Evolutionary conservation across 1,284 basidiomycete species (phyloP).

Genomic region (Vanrija humicola): DNA sequence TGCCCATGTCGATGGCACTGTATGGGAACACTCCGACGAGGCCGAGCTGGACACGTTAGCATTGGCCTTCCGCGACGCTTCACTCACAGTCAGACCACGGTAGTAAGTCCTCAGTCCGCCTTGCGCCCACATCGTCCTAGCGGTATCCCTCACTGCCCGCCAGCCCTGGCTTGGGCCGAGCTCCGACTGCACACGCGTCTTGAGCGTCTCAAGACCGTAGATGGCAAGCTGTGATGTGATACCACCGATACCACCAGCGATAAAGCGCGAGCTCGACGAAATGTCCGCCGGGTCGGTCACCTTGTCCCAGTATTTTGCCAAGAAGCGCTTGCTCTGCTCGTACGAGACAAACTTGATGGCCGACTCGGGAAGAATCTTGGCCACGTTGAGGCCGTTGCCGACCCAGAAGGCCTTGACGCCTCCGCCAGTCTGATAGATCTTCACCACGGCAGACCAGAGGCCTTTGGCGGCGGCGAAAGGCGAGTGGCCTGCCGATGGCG

Average conservation of each 20-base stretch:
- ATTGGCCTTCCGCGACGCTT: constrained; percentile 1
- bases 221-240: constrained; percentile 81
- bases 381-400: constrained; percentile 56
- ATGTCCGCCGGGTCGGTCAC: constrained; percentile 88
- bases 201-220: constrained; percentile 50
- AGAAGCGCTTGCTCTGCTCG: constrained; percentile 90
- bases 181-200: constrained; percentile 93
- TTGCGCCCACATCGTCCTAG: constrained; percentile 64
- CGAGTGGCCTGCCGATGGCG: constrained; percentile 41
- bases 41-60: constrained; percentile 60
- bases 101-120: constrained; percentile 84
- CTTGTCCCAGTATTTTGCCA: constrained; percentile 85
- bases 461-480: constrained; percentile 44
- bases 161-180: constrained; percentile 58
- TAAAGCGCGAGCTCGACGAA: constrained; percentile 84
- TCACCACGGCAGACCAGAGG: constrained; percentile 66
- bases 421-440: constrained; percentile 80
- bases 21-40: constrained; percentile 85
- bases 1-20: constrained; percentile 89
- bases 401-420: constrained; percentile 89
- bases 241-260: constrained; percentile 93
- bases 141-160: constrained; percentile 59
- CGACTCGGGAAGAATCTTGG: constrained; percentile 94
- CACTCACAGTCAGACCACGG: constrained; percentile 77
- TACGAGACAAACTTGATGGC: constrained; percentile 98